These are phyloP conservation scores for Fraxinus angustifolia DNA, from an alignment of 305 asterid species.

Conservation along the genomic window DNA sequence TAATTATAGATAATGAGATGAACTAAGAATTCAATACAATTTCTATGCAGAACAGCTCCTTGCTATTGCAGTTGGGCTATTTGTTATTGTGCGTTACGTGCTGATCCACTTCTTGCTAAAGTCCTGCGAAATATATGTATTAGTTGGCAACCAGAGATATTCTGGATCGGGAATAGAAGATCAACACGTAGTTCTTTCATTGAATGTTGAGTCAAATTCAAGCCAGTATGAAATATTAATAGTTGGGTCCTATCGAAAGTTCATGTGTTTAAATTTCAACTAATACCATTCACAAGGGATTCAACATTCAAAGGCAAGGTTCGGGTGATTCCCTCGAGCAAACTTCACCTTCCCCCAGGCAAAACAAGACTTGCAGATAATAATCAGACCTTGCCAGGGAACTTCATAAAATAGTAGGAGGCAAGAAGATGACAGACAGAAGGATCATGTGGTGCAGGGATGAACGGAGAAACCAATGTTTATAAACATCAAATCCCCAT, in stretches of 20 bases:
- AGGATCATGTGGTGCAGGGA: neutral
- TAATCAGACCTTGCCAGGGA: neutral
- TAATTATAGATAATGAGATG: conserved; percentile 31
- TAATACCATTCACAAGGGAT: neutral
- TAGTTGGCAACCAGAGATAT: conserved; percentile 5
- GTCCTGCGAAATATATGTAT: conserved; percentile 44
- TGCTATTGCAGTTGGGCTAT: conserved; percentile 27
- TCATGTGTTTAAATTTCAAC: neutral
- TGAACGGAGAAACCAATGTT: neutral
- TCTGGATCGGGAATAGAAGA: neutral
- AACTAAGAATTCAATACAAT: conserved; percentile 20
- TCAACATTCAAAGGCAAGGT: neutral
- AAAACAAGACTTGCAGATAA: neutral
- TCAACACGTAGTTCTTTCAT: neutral
- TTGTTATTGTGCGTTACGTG: conserved; percentile 74
- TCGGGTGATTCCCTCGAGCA: neutral
- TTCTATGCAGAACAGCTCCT: conserved; percentile 19
- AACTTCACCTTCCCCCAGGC: neutral
- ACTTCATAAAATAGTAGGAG: neutral
- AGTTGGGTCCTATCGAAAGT: neutral
- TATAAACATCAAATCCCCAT: neutral
- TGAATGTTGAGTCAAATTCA: neutral
- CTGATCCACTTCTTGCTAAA: conserved; percentile 61
- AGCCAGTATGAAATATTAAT: neutral
- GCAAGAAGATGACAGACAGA: neutral